Evolutionary conservation across 495 filamentous ascomycete species (phyloP).

Genomic region (Chaetomium cochliodes): DNA sequence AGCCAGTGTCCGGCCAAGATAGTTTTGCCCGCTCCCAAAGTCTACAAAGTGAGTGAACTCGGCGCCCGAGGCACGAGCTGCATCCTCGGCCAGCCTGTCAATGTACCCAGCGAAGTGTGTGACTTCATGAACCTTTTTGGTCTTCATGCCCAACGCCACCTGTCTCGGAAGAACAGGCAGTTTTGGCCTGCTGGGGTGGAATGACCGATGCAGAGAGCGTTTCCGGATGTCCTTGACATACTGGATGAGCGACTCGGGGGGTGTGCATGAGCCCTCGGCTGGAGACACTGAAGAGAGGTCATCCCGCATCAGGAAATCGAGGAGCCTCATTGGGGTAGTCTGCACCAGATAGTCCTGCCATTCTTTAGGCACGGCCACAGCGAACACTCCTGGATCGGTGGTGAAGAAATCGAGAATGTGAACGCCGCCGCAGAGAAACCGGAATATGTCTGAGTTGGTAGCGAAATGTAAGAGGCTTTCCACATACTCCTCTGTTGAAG

Average conservation of each 20-base stretch:
- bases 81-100: constrained; percentile 53
- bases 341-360: constrained; percentile 77
- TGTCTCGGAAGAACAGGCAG: constrained; percentile 59
- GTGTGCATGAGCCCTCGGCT: constrained; percentile 42
- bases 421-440: constrained; percentile 84
- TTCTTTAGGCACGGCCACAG: constrained; percentile 65
- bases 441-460: constrained; percentile 73
- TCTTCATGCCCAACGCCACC: constrained; percentile 87
- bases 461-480: constrained; percentile 73
- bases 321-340: constrained; percentile 66
- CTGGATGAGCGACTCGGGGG: constrained; percentile 64
- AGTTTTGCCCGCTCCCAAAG: constrained; percentile 95
- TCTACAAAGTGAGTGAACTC: constrained; percentile 87
- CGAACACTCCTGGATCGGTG: constrained; percentile 72
- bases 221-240: constrained; percentile 75
- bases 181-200: constrained; percentile 43
- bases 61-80: constrained; percentile 39
- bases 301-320: constrained; percentile 76
- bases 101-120: constrained; percentile 58
- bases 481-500: constrained; percentile 65
- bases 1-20: constrained; percentile 84
- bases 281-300: constrained; percentile 52
- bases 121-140: constrained; percentile 95
- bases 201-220: constrained; percentile 65
- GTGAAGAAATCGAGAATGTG: constrained; percentile 97